Evolutionary conservation across 2,329 filamentous ascomycete species (phyloP).

Genomic region (Zymoseptoria tritici): DNA sequence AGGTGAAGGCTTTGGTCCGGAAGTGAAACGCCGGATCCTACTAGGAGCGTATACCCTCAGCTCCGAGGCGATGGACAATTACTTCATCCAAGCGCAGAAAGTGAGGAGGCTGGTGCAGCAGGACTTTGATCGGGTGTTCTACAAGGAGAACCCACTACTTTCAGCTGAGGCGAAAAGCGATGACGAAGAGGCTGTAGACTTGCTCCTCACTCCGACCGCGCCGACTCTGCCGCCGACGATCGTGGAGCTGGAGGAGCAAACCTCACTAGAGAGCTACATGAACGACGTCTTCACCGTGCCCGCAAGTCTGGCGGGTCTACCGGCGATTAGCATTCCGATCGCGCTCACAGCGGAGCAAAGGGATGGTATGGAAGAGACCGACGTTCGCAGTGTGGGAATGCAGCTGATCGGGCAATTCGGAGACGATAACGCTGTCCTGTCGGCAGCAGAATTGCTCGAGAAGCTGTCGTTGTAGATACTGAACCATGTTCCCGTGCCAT

Average conservation of each 20-base stretch:
- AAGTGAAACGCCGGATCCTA: conserved; percentile 80
- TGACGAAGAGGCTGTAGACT: conserved; percentile 65
- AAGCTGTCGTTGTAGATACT: conserved; percentile 9
- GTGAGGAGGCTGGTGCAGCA: conserved; percentile 73
- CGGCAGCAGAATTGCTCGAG: conserved; percentile 46
- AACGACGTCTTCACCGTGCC: conserved; percentile 96
- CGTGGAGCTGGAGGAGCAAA: conserved; percentile 43
- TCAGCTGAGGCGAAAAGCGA: conserved; percentile 23
- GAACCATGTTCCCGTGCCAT: background rate
- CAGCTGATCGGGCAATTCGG: conserved; percentile 78
- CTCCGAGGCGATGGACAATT: conserved; percentile 87
- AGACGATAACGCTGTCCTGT: conserved; percentile 59
- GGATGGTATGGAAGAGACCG: conserved; percentile 15
- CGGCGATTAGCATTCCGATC: conserved; percentile 76
- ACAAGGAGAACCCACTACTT: conserved; percentile 59
- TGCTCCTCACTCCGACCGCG: conserved; percentile 80
- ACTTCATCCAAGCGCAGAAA: conserved; percentile 89
- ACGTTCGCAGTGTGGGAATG: conserved; percentile 49
- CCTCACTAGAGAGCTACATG: conserved; percentile 59
- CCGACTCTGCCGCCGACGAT: conserved; percentile 66
- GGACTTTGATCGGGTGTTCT: conserved; percentile 80
- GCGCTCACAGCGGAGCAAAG: conserved; percentile 24
- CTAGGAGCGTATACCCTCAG: conserved; percentile 86
- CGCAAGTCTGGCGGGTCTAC: conserved; percentile 83
- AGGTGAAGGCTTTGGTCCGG: conserved; percentile 67